phyloP scores from a whole-genome alignment of 495 filamentous ascomycete species.

The Chaetomium fimeti region DNA sequence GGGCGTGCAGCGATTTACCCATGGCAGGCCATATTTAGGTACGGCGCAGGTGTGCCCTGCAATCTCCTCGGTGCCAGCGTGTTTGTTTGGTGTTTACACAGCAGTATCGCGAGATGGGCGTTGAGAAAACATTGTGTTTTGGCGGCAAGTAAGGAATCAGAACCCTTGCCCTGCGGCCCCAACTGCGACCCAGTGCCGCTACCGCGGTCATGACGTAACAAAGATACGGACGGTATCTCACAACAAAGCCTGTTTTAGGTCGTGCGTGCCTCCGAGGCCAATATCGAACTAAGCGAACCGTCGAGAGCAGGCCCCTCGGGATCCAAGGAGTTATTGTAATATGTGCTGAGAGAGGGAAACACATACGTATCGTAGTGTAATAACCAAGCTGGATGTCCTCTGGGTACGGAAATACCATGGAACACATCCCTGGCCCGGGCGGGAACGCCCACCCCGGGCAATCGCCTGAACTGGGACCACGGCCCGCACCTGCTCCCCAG shows the following conservation, averaged over 20 bases:
- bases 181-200: slow-evolving; percentile 29
- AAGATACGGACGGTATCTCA: not conserved
- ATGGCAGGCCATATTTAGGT: not conserved
- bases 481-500: slow-evolving; percentile 19
- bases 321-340: no score
- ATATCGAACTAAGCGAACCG: no score
- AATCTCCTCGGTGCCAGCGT: not conserved
- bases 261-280: no score
- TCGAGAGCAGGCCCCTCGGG: no score
- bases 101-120: not conserved
- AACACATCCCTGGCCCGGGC: not conserved
- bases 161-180: slow-evolving; percentile 31
- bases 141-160: not conserved
- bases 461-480: slow-evolving; percentile 13
- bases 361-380: no score
- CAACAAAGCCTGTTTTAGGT: no score
- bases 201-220: slow-evolving; percentile 20
- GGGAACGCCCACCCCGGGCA: slow-evolving; percentile 1
- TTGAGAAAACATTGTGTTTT: not conserved
- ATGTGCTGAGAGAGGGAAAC: no score
- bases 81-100: not conserved
- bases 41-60: not conserved
- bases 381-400: no score
- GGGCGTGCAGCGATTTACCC: not conserved
- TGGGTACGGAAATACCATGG: no score